Base-by-base conservation (phyloP, 1,284 basidiomycete genomes). In the Phenoliferia sp. region DNA sequence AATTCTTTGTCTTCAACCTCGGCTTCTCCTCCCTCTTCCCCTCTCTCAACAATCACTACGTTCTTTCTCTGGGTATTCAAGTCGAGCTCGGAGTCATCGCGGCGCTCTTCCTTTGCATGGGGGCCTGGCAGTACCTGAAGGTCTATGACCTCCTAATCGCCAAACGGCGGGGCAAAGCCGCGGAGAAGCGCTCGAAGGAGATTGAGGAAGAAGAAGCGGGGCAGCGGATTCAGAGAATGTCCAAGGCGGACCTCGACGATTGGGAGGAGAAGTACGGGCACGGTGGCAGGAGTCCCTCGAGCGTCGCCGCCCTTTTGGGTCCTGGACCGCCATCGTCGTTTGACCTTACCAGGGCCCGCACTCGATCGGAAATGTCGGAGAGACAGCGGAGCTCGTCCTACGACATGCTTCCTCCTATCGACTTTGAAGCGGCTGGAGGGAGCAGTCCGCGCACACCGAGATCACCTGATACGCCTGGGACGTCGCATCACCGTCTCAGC, bases 1-100 rank as follows among this genome's bases (percentile, higher is more conserved):
- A 92, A 89, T 96, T 95, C 80, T 97, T 96, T 80, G 83, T 95
- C 61, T 95, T 90, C 87, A 97, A 96, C 77, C 82, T 98, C 57
- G 94, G 94, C 26, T 92, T 93, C 80, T 83, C 82, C 12, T 76
- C 81, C 3, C 80, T 96, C 39, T 96, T 95, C 80, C 86, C 89
- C 17, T 89, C 87, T 73, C 78, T 83, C 69, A 86, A 88, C 7
- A 52, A 56, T 63, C 80, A 84, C 61, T 95, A 91, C 75, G 90
- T 90, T 15, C 86, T 95, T 64, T 86, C 89, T 3, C 91, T 94
- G 77, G 88, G 88, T 10, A 96, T 95, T 90, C 85, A 92, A 78
- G 93, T 97, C 73, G 93, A 97, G 78, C 84, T 98, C 33, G 94
- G 93, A 54, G 85, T 96, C 68, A 86, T 90, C 67, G 84, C 90